These are phyloP conservation scores for Elsinoe batatas DNA, from an alignment of 2,329 filamentous ascomycete species.

Conservation along the genomic window DNA sequence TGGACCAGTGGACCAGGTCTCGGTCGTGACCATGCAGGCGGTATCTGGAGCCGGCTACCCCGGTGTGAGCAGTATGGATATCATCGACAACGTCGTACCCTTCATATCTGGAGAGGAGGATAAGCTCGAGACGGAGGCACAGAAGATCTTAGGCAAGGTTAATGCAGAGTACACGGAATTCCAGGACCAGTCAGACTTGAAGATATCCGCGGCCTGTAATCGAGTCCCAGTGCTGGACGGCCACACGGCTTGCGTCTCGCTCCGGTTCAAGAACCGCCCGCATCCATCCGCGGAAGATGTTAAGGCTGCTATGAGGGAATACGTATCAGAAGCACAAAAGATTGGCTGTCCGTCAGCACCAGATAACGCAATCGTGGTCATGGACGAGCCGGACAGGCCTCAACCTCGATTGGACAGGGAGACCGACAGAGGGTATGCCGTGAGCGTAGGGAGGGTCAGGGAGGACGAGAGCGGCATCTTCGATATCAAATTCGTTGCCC, in stretches of 20 bases:
- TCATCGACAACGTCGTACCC: constrained; percentile 91
- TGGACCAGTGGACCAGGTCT: constrained; percentile 64
- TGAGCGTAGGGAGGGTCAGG: constrained; percentile 78
- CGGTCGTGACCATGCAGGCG: constrained; percentile 90
- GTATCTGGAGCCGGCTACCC: constrained; percentile 88
- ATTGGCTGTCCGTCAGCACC: constrained; percentile 85
- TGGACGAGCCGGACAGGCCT: constrained; percentile 81
- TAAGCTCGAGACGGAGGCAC: constrained; percentile 88
- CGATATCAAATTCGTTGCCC: constrained; percentile 86
- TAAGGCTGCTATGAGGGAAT: constrained; percentile 67
- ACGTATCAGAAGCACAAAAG: constrained; percentile 70
- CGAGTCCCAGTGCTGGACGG: constrained; percentile 91
- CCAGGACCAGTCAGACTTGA: constrained; percentile 61
- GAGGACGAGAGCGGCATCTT: constrained; percentile 84
- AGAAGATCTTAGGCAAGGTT: constrained; percentile 79
- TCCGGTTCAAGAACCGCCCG: constrained; percentile 68
- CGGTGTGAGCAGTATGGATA: constrained; percentile 86
- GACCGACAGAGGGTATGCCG: constrained; percentile 74
- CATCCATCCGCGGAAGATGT: constrained; percentile 66
- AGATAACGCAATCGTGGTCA: constrained; percentile 68
- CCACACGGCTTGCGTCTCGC: constrained; percentile 86
- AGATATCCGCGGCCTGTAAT: constrained; percentile 81
- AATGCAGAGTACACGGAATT: constrained; percentile 65
- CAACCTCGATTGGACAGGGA: constrained; percentile 87
- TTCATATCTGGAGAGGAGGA: constrained; percentile 92